These are phyloP conservation scores for Fusarium incarnatum DNA, from an alignment of 2,329 filamentous ascomycete species.

Conservation along the genomic window DNA sequence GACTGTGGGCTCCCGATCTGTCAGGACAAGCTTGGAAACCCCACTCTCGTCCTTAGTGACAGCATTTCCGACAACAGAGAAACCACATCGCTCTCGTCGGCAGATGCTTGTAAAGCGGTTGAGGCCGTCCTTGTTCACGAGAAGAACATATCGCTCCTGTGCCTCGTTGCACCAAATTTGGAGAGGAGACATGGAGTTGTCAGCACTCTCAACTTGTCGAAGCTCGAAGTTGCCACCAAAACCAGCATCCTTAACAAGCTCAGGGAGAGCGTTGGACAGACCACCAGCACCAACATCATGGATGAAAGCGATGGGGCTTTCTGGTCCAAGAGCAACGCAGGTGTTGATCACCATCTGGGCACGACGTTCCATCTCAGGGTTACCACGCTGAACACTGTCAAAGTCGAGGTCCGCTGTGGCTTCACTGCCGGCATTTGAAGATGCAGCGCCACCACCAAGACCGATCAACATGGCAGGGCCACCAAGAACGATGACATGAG, in stretches of 20 bases:
- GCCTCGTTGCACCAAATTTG: slow-evolving; percentile 97
- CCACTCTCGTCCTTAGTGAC: slow-evolving; percentile 70
- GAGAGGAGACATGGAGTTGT: slow-evolving; percentile 91
- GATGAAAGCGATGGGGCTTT: slow-evolving; percentile 95
- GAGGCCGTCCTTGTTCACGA: slow-evolving; percentile 83
- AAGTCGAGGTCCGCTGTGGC: slow-evolving; percentile 94
- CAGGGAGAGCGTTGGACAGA: slow-evolving; percentile 73
- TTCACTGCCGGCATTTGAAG: slow-evolving; percentile 88
- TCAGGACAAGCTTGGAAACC: slow-evolving; percentile 79
- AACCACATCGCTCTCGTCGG: slow-evolving; percentile 88
- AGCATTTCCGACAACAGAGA: slow-evolving; percentile 88
- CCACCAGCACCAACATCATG: slow-evolving; percentile 98
- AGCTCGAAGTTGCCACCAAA: slow-evolving; percentile 93
- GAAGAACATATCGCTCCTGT: slow-evolving; percentile 94
- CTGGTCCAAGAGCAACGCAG: slow-evolving; percentile 83
- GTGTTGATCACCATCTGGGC: slow-evolving; percentile 99
- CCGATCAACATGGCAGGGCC: slow-evolving; percentile 98
- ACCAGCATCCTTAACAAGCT: slow-evolving; percentile 91
- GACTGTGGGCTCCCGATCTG: slow-evolving; percentile 80
- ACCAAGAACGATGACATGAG: slow-evolving; percentile 90
- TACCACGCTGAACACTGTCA: slow-evolving; percentile 95
- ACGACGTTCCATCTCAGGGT: slow-evolving; percentile 93
- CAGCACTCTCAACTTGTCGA: slow-evolving; percentile 91
- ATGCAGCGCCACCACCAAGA: slow-evolving; percentile 93
- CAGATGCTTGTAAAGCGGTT: slow-evolving; percentile 79